Percentiles rank a stretch among this genome's conserved stretches.
Conservation (phyloP, 2,329 filamentous ascomycete genomes). For the Aspergillus sp. region DNA sequence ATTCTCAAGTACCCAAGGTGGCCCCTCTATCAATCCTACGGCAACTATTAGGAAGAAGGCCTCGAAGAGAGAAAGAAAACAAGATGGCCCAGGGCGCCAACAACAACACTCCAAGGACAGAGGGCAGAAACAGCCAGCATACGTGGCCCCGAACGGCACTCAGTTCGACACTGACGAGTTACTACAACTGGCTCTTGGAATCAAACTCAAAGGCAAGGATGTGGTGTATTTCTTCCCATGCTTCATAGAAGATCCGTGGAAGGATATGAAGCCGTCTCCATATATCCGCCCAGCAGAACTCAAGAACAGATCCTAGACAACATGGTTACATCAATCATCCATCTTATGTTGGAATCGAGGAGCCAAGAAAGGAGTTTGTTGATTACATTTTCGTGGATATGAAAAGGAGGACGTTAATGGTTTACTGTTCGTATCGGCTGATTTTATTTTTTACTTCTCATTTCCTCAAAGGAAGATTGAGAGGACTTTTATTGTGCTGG, state of each 20-base stretch:
- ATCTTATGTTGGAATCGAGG: neutral
- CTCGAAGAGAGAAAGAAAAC: neutral
- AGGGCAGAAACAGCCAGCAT: neutral
- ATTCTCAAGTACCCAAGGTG: neutral
- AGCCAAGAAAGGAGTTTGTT: neutral
- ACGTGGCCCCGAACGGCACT: constrained; percentile 26
- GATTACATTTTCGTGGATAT: neutral
- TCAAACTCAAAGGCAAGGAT: constrained; percentile 11
- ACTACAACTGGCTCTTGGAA: constrained; percentile 16
- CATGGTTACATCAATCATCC: neutral
- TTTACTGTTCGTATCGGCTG: neutral
- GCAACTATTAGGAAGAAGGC: neutral
- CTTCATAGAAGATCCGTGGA: constrained; percentile 24
- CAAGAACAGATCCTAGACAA: neutral
- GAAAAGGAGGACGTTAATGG: neutral
- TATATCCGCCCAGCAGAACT: neutral
- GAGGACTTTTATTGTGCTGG: no score
- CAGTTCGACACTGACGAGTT: constrained; percentile 16
- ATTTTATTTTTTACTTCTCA: neutral
- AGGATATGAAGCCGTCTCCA: constrained; percentile 9
- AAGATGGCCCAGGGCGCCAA: neutral
- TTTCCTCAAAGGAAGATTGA: neutral
- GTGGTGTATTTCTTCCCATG: constrained; percentile 18
- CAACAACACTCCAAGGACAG: neutral
- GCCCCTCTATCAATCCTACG: neutral